phyloP scores from a whole-genome alignment of 1,284 basidiomycete genomes.

The Cerrena zonata region DNA sequence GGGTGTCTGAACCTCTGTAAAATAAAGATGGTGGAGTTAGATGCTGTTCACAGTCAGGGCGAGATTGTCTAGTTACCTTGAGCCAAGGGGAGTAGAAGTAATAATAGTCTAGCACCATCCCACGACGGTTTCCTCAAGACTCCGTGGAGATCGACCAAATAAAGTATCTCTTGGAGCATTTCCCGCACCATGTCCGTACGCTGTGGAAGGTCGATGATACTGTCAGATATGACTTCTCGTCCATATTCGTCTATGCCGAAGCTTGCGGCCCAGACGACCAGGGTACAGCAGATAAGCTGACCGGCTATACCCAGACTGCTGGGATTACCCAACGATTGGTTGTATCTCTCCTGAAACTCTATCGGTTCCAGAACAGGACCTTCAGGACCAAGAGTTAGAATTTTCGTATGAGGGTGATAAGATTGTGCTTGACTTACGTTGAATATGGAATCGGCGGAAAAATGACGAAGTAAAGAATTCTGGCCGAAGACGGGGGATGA shows the following conservation, averaged over 20 bases:
- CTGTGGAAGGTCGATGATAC: conserved; percentile 28
- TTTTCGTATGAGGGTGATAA: background rate
- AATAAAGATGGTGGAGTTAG: conserved; percentile 10
- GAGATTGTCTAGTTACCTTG: conserved; percentile 51
- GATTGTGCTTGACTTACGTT: conserved; percentile 49
- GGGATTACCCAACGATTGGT: conserved; percentile 49
- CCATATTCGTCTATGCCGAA: conserved; percentile 81
- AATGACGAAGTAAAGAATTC: conserved; percentile 81
- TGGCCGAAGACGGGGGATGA: conserved; percentile 65
- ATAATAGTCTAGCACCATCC: conserved; percentile 76
- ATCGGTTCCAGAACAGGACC: conserved; percentile 68
- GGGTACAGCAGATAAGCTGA: conserved; percentile 58
- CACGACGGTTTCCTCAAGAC: conserved; percentile 77
- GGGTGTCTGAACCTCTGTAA: conserved; percentile 40
- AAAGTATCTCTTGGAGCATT: conserved; percentile 71
- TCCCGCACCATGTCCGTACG: conserved; percentile 38
- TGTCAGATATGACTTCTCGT: conserved; percentile 33
- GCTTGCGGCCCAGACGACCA: conserved; percentile 81
- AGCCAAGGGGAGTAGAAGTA: conserved; percentile 75
- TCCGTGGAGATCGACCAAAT: conserved; percentile 72
- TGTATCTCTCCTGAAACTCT: conserved; percentile 69
- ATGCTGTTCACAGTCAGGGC: background rate
- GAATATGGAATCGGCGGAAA: conserved; percentile 74
- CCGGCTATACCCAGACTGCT: conserved; percentile 54
- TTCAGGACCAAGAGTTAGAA: conserved; percentile 37